phyloP scores from a whole-genome alignment of 495 filamentous ascomycete genomes.

The Penicillium verhagenii region DNA sequence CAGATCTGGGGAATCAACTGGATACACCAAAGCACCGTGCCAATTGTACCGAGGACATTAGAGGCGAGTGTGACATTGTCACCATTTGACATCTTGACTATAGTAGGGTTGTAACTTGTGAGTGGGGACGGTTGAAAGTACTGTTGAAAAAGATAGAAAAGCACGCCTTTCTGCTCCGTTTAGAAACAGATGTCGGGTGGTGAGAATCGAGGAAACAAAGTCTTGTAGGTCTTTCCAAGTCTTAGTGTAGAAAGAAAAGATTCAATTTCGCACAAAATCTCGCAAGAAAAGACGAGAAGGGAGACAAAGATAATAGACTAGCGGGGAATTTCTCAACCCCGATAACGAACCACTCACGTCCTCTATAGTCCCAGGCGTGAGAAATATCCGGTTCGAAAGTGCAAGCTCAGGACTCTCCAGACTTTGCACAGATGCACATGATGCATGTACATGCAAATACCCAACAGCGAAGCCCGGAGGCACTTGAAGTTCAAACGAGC shows the following conservation, averaged over 20 bases:
- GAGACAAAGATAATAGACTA: too few relatives aligned
- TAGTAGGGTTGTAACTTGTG: neutral
- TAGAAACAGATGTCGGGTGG: too few relatives aligned
- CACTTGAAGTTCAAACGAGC: neutral
- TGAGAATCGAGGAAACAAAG: too few relatives aligned
- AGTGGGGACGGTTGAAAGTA: neutral
- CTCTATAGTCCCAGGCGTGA: neutral
- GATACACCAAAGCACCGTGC: constrained; percentile 55
- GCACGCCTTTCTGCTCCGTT: too few relatives aligned
- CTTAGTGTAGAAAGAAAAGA: too few relatives aligned
- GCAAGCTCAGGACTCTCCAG: too few relatives aligned
- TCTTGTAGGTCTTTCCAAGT: too few relatives aligned
- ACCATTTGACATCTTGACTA: constrained; percentile 23
- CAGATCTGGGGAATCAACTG: constrained; percentile 62
- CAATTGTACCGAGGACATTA: constrained; percentile 55
- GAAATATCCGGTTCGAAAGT: neutral
- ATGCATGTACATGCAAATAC: neutral
- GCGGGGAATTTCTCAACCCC: neutral
- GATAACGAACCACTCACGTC: too few relatives aligned
- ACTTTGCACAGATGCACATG: too few relatives aligned
- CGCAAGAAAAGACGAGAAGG: too few relatives aligned
- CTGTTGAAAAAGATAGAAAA: neutral
- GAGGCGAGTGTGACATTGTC: constrained; percentile 46
- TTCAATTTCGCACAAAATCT: too few relatives aligned
- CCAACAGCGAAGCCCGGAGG: neutral